phyloP scores from a whole-genome alignment of 2,329 filamentous ascomycete genomes.

The Setomelanomma holmii region DNA sequence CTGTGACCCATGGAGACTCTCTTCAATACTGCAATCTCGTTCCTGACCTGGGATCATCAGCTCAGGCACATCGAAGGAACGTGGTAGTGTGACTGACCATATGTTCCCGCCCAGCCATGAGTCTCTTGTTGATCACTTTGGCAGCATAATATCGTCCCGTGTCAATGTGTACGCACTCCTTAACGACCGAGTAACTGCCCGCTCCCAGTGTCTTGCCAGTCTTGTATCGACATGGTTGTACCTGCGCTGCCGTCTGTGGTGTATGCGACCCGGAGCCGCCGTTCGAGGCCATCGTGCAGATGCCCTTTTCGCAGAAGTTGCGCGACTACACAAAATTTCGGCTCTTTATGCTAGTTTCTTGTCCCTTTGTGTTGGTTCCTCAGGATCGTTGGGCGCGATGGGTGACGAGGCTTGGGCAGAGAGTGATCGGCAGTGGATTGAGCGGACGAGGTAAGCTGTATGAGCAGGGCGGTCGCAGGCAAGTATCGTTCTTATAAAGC shows the following conservation, averaged over 20 bases:
- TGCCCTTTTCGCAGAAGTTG: too few relatives aligned
- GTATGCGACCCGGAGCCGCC: conserved; percentile 42
- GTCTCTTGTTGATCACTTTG: conserved; percentile 98
- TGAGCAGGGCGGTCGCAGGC: too few relatives aligned
- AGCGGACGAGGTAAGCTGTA: too few relatives aligned
- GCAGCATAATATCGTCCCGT: conserved; percentile 97
- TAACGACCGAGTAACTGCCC: conserved; percentile 97
- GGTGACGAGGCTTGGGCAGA: too few relatives aligned
- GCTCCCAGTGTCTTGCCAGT: conserved; percentile 97
- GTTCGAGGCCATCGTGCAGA: conserved; percentile 41
- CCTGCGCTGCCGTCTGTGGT: conserved; percentile 58
- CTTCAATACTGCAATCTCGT: conserved; percentile 97
- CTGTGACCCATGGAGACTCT: conserved; percentile 99
- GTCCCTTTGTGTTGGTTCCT: too few relatives aligned
- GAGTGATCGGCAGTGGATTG: too few relatives aligned
- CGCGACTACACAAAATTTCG: too few relatives aligned
- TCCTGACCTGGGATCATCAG: conserved; percentile 73
- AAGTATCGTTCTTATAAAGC: too few relatives aligned
- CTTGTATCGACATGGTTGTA: conserved; percentile 97
- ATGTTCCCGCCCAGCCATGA: conserved; percentile 97
- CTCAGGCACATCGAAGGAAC: background rate
- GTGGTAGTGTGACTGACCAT: conserved; percentile 70
- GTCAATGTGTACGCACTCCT: conserved; percentile 98
- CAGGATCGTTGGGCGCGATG: too few relatives aligned
- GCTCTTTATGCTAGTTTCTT: too few relatives aligned